These are phyloP conservation scores for Pythium folliculosum DNA, from an alignment of 352 stramenopile genomes.

Conservation along the genomic window DNA sequence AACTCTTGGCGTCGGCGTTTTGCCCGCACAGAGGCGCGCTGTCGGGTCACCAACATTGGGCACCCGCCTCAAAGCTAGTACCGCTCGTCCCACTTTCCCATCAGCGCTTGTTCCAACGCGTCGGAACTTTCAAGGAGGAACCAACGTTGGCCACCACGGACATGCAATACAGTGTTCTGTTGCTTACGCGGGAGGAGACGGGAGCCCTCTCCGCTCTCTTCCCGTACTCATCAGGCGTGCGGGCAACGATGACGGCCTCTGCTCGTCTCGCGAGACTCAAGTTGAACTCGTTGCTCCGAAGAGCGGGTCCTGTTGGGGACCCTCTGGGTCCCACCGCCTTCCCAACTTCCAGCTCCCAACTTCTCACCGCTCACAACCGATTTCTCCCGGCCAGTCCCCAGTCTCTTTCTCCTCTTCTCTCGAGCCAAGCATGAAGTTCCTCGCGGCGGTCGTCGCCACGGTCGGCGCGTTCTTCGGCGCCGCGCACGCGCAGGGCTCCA, in stretches of 20 bases:
- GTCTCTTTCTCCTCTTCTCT: not conserved
- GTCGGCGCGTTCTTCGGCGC: conserved; percentile 18
- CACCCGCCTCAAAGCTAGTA: not conserved
- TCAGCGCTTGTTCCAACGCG: too few species aligned
- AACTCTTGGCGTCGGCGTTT: not conserved
- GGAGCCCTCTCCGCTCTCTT: not conserved
- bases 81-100: too few species aligned
- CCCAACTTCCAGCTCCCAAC: not conserved
- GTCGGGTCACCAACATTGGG: too few species aligned
- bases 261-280: not conserved
- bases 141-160: too few species aligned
- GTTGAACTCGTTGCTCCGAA: not conserved
- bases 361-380: conserved; percentile 18
- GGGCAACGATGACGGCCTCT: conserved; percentile 7
- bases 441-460: conserved; percentile 32
- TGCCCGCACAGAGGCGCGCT: too few species aligned
- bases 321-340: not conserved
- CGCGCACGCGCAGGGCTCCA: conserved; percentile 24
- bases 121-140: too few species aligned
- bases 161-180: too few species aligned
- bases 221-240: conserved; percentile 9
- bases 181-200: too few species aligned
- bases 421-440: conserved; percentile 39
- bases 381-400: conserved; percentile 7
- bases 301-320: not conserved